Percentiles rank a stretch among this genome's conserved stretches.
Evolutionary conservation across 139 green algal species (phyloP).

Genomic region (Closterium sp.): DNA sequence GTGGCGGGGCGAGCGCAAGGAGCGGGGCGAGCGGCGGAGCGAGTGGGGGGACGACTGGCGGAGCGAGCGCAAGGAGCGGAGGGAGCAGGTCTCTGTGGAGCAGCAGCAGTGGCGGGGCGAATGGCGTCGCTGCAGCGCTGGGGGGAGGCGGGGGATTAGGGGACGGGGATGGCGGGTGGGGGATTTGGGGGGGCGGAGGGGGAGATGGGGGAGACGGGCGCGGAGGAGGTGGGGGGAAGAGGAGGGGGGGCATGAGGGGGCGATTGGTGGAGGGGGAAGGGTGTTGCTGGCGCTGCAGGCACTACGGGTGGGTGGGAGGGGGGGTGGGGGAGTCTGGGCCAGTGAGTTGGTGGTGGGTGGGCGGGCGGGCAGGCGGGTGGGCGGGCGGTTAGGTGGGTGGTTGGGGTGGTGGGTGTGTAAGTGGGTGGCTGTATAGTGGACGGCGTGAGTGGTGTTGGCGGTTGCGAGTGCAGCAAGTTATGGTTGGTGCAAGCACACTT

Average conservation of each 20-base stretch:
- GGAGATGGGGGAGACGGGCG: neutral
- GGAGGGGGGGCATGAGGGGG: neutral
- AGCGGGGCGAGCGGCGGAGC: neutral
- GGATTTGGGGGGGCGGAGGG: neutral
- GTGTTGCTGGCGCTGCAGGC: neutral
- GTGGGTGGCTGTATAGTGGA: neutral
- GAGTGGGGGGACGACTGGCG: neutral
- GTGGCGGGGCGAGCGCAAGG: neutral
- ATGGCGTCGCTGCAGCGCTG: neutral
- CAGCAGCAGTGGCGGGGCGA: neutral
- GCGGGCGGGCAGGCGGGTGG: too few relatives aligned
- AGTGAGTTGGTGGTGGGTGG: neutral
- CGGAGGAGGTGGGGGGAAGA: neutral
- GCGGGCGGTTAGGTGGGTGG: too few relatives aligned
- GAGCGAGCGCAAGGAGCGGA: neutral
- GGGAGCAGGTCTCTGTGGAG: neutral
- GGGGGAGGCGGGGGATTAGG: neutral
- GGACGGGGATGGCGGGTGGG: neutral
- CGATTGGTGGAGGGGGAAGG: neutral
- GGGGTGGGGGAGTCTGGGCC: too few relatives aligned
- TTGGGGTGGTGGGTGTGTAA: neutral
- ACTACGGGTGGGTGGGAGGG: neutral
- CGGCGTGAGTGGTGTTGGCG: too few relatives aligned
- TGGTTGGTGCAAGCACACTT: too few relatives aligned
- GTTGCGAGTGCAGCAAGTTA: too few relatives aligned